Percentiles rank a stretch among this genome's conserved stretches.
These are phyloP conservation scores for Hericium coralloides DNA, from an alignment of 768 basidiomycete genomes.

Conservation along the genomic window DNA sequence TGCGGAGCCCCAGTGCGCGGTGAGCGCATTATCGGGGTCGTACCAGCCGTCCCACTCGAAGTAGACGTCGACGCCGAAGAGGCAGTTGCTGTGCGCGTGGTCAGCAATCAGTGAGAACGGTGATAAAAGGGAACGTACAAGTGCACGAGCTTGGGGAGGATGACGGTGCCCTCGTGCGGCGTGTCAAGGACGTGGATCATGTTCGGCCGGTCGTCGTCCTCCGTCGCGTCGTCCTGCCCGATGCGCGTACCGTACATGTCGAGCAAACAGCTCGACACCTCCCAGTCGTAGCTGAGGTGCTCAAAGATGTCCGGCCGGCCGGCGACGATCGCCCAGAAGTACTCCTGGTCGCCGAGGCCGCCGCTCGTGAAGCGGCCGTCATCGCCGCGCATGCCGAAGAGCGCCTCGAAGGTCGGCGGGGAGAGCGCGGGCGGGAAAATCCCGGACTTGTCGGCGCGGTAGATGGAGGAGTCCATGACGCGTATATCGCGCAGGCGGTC, in stretches of 20 bases:
- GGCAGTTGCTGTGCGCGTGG: slow-evolving; percentile 27
- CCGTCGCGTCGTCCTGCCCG: slow-evolving; percentile 29
- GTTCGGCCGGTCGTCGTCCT: slow-evolving; percentile 25
- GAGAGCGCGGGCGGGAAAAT: slow-evolving; percentile 25
- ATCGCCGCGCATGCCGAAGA: slow-evolving; percentile 32
- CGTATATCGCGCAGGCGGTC: slow-evolving; percentile 32
- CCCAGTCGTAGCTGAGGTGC: slow-evolving; percentile 37
- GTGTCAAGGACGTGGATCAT: slow-evolving; percentile 30
- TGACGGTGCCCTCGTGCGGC: slow-evolving; percentile 31
- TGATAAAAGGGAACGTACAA: slow-evolving; percentile 28
- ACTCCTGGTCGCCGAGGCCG: slow-evolving; percentile 43
- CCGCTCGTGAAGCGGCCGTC: slow-evolving; percentile 33
- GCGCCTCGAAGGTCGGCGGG: slow-evolving; percentile 33
- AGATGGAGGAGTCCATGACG: slow-evolving; percentile 38
- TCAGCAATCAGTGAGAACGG: background rate
- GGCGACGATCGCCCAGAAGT: slow-evolving; percentile 46
- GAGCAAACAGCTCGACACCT: slow-evolving; percentile 39
- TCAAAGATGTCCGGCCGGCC: slow-evolving; percentile 32
- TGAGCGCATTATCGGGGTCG: slow-evolving; percentile 30
- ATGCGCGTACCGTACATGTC: slow-evolving; percentile 37
- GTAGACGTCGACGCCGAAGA: slow-evolving; percentile 32
- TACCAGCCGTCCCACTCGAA: slow-evolving; percentile 39
- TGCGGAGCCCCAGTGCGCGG: slow-evolving; percentile 34
- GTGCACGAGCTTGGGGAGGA: slow-evolving; percentile 40
- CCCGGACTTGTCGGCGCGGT: slow-evolving; percentile 22